Conservation (phyloP, 2,329 filamentous ascomycete genomes). For the Rhinocladiella mackenziei region DNA sequence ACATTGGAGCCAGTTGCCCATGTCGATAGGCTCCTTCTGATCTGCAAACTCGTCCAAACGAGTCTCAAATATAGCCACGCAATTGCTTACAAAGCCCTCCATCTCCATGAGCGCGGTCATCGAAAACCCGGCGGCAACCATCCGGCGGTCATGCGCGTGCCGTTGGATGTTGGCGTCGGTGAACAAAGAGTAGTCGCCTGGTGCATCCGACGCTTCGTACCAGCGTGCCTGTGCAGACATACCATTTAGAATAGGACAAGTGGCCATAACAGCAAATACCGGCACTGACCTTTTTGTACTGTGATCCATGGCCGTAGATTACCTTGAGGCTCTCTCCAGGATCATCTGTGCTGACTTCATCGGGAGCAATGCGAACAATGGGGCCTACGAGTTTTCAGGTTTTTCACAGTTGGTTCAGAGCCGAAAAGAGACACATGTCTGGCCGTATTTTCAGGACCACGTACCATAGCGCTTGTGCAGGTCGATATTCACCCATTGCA, state of each 20-base stretch:
- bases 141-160: conserved; percentile 64
- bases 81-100: conserved; percentile 50
- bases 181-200: conserved; percentile 60
- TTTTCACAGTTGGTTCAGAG: too few relatives aligned
- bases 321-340: conserved; percentile 38
- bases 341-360: conserved; percentile 7
- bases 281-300: too few relatives aligned
- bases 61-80: conserved; percentile 39
- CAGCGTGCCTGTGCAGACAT: conserved; percentile 16
- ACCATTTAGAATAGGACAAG: too few relatives aligned
- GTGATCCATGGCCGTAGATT: conserved; percentile 13
- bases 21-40: conserved; percentile 33
- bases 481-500: too few relatives aligned
- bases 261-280: too few relatives aligned
- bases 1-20: conserved; percentile 63
- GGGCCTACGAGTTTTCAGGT: too few relatives aligned
- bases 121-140: conserved; percentile 58
- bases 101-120: conserved; percentile 13
- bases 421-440: too few relatives aligned
- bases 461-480: too few relatives aligned
- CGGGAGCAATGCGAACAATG: conserved; percentile 13
- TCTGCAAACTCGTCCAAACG: conserved; percentile 38
- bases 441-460: too few relatives aligned
- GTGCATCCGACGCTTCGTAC: conserved; percentile 57
- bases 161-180: conserved; percentile 69